Evolutionary conservation across 352 stramenopile species (phyloP).

Genomic region (Globisporangium alternatum): DNA sequence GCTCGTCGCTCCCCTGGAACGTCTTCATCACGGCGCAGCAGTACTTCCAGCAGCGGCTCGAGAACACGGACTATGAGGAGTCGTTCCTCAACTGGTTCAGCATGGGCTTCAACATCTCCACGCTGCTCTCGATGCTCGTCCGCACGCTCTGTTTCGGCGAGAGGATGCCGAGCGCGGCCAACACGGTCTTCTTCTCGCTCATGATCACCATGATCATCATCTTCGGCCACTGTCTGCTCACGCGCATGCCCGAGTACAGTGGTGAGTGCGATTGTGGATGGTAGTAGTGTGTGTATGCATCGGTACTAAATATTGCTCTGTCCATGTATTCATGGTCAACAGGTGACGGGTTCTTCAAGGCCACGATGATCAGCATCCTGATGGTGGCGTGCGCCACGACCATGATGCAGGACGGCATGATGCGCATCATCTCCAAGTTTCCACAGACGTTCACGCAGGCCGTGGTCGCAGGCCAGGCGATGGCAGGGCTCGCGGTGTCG

Average conservation of each 20-base stretch:
- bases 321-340: too few species aligned
- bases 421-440: constrained; percentile 76
- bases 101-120: constrained; percentile 81
- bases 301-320: too few species aligned
- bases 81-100: constrained; percentile 88
- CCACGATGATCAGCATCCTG: constrained; percentile 74
- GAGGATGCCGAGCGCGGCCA: constrained; percentile 53
- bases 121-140: constrained; percentile 69
- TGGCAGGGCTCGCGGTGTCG: constrained; percentile 69
- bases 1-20: constrained; percentile 79
- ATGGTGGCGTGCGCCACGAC: constrained; percentile 63
- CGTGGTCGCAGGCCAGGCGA: constrained; percentile 72
- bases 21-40: constrained; percentile 83
- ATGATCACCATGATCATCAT: constrained; percentile 70
- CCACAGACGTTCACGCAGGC: constrained; percentile 73
- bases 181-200: constrained; percentile 64
- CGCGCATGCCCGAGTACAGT: constrained; percentile 66
- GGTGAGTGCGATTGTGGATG: constrained; percentile 27
- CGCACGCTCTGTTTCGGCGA: constrained; percentile 59
- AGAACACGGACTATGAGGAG: constrained; percentile 60
- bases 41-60: constrained; percentile 72
- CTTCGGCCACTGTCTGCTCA: constrained; percentile 67
- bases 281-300: too few species aligned
- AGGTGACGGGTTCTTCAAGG: constrained; percentile 65
- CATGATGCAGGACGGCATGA: constrained; percentile 77